A percentile compares a stretch with the other conserved stretches of the same genome.
These are phyloP conservation scores for Ambrosiella cleistominuta DNA, from an alignment of 2,329 filamentous ascomycete genomes.

Conservation along the genomic window DNA sequence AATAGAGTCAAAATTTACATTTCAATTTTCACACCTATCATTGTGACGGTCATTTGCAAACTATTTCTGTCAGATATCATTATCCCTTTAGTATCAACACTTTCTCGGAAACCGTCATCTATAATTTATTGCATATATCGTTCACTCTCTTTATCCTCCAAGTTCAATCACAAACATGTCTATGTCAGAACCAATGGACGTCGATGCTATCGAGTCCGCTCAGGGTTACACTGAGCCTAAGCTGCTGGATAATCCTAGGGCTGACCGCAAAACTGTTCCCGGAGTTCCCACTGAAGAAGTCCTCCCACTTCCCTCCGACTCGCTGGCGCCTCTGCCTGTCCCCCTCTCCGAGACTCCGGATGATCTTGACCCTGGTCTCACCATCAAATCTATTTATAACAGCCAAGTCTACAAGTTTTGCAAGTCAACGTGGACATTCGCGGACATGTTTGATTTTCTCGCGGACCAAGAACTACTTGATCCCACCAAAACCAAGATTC, in stretches of 20 bases:
- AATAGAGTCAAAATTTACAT: too few species aligned
- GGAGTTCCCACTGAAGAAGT: background rate
- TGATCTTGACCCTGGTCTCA: background rate
- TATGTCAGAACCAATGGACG: background rate
- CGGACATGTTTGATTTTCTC: background rate
- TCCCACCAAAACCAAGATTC: background rate
- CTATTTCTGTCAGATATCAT: too few species aligned
- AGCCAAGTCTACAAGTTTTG: background rate
- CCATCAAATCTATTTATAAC: background rate
- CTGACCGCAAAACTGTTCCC: background rate
- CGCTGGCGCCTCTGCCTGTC: background rate
- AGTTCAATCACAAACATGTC: background rate
- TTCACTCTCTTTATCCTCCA: background rate
- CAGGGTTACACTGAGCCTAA: background rate
- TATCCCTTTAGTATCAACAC: too few species aligned
- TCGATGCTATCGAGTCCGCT: background rate
- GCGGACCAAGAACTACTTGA: background rate
- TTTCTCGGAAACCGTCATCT: too few species aligned
- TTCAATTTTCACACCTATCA: too few species aligned
- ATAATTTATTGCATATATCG: background rate
- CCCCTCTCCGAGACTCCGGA: background rate
- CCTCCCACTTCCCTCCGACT: background rate
- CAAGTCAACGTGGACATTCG: background rate
- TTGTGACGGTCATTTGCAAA: too few species aligned
- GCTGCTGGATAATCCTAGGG: background rate